Conservation (phyloP, 208 protist species). For the Trypanosomatidae sp. region DNA sequence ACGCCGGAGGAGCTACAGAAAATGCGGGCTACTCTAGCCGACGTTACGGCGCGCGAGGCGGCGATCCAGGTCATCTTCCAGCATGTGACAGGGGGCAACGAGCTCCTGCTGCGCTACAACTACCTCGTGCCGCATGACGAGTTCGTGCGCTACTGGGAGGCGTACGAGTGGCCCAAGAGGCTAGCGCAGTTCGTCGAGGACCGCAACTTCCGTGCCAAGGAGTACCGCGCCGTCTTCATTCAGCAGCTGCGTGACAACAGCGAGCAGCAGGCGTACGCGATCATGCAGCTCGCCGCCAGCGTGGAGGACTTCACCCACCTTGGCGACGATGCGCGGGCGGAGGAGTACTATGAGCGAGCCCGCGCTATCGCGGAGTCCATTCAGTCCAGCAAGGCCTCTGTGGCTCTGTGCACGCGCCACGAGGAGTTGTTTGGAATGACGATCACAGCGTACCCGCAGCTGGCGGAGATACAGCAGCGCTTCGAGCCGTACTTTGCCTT, state of each 20-base stretch:
- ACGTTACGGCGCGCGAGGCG: conserved; percentile 68
- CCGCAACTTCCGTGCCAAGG: conserved; percentile 89
- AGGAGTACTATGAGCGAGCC: conserved; percentile 89
- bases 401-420: conserved; percentile 87
- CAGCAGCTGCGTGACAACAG: conserved; percentile 88
- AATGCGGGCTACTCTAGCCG: conserved; percentile 77
- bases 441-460: conserved; percentile 85
- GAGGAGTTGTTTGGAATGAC: conserved; percentile 89
- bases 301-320: conserved; percentile 88
- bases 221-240: conserved; percentile 90
- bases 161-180: conserved; percentile 91
- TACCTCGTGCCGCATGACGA: conserved; percentile 74
- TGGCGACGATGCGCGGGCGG: conserved; percentile 82
- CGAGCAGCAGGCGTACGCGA: conserved; percentile 79
- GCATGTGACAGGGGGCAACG: conserved; percentile 74
- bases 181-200: conserved; percentile 90
- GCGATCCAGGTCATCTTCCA: conserved; percentile 71
- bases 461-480: conserved; percentile 82
- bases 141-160: conserved; percentile 85
- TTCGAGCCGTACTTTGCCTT: conserved; percentile 92
- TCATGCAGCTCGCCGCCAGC: conserved; percentile 75
- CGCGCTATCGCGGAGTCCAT: conserved; percentile 75
- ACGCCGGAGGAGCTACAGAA: conserved; percentile 92
- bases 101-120: conserved; percentile 82
- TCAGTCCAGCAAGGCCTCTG: conserved; percentile 58